Conservation (phyloP, 257 asterid species). For the Parsonsia alboflavescens region DNA sequence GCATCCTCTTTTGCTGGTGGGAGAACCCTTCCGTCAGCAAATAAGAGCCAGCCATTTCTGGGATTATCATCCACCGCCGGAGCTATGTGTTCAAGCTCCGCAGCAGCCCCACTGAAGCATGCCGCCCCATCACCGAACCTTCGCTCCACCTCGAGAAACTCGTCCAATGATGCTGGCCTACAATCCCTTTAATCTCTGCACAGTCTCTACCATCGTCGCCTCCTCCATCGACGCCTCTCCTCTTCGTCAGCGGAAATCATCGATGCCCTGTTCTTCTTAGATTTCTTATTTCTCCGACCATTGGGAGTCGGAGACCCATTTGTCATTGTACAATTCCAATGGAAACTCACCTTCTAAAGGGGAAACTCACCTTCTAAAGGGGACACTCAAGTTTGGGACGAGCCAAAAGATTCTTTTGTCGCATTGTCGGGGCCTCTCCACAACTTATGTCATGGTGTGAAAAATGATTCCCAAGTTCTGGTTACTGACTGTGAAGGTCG, state of each 20-base stretch:
- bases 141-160: conserved; percentile 83
- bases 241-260: conserved; percentile 21
- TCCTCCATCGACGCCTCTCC: conserved; percentile 41
- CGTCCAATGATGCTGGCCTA: conserved; percentile 70
- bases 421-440: conserved; percentile 90
- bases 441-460: conserved; percentile 35
- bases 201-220: conserved; percentile 86
- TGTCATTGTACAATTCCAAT: conserved; percentile 28
- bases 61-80: conserved; percentile 33
- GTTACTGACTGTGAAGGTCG: conserved; percentile 56
- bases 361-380: too few species aligned
- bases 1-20: conserved; percentile 58
- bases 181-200: conserved; percentile 65
- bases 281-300: conserved; percentile 39
- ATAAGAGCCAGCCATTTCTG: conserved; percentile 55
- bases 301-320: conserved; percentile 25
- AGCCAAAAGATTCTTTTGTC: too few species aligned
- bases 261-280: conserved; percentile 34
- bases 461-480: conserved; percentile 34
- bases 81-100: conserved; percentile 65
- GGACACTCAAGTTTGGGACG: conserved; percentile 21
- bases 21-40: conserved; percentile 81
- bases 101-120: conserved; percentile 35
- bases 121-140: conserved; percentile 56
- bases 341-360: conserved; percentile 35